Conservation (phyloP, 2,329 filamentous ascomycete species). For the Bisporella sp. region DNA sequence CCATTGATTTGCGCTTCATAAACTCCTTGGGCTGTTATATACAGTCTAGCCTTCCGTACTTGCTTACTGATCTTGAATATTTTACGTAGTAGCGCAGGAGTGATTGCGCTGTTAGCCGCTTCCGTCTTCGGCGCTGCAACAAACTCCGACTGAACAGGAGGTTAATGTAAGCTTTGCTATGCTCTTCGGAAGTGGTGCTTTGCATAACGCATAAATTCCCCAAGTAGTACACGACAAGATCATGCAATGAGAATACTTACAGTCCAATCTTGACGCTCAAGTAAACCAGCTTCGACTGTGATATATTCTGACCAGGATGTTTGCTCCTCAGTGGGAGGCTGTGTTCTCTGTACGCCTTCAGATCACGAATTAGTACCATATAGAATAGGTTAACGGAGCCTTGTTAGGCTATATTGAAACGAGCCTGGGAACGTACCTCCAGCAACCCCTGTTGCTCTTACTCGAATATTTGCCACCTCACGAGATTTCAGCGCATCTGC, state of each 20-base stretch:
- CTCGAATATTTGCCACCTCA: conserved; percentile 24
- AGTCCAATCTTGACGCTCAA: conserved; percentile 28
- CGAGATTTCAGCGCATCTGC: conserved; percentile 23
- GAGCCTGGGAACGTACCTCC: not conserved
- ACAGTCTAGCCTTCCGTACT: conserved; percentile 23
- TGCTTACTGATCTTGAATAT: conserved; percentile 16
- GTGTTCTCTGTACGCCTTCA: too few species aligned
- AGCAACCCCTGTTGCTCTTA: conserved; percentile 20
- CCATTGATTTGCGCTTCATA: conserved; percentile 32
- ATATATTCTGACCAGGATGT: conserved; percentile 26
- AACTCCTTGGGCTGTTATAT: conserved; percentile 30
- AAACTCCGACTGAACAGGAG: conserved; percentile 1
- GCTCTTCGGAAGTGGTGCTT: too few species aligned
- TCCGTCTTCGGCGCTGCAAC: conserved; percentile 15
- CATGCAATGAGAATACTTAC: not conserved
- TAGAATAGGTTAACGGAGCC: too few species aligned
- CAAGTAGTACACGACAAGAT: too few species aligned
- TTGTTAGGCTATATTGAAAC: too few species aligned
- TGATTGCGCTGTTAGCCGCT: conserved; percentile 12
- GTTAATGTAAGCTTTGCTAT: too few species aligned
- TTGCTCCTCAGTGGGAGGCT: not conserved
- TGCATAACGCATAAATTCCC: too few species aligned
- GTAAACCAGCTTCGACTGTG: conserved; percentile 28
- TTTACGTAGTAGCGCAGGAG: conserved; percentile 31
- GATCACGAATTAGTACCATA: too few species aligned